Evolutionary conservation across 768 basidiomycete species (phyloP), one percentile per base, ranked within the genome.

Genomic region (Tulasnella calospora): DNA sequence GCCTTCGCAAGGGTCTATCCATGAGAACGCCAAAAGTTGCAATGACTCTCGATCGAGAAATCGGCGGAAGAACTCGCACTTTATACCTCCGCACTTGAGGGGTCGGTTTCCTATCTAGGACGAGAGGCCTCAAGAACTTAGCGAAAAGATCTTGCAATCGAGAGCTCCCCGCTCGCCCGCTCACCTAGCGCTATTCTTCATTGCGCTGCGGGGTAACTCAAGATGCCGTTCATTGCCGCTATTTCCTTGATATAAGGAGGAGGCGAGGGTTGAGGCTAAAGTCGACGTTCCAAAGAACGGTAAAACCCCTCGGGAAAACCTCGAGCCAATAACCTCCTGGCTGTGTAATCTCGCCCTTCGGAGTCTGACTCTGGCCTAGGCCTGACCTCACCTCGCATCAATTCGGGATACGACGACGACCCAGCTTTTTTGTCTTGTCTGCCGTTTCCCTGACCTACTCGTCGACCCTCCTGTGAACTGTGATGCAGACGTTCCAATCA

Each of bases 11-110:
- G 61, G 61, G 61, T 67, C 61, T 33, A 33, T 33, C 30, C 61
- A 33, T 67, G 61, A 30, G 61, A 67, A 57, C 13, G 13, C 12
- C 12, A 46, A 51, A 51, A 9, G 61, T 17, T 67, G n/a, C 61
- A 67, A 67, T 67, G 61, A 67, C 61, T 67, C 61, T 67, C 61
- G 61, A 67, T 67, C 61, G 61, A 67, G 61, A 67, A 67, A 67
- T 30, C 61, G 61, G 61, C 61, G 61, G 61, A 67, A 67, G 61
- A 67, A 67, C 27, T 67, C 61, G 27, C 3, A 30, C 61, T 67
- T 67, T 67, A 67, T 67, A 9, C 61, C 61, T 67, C 61, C 61
- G 61, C 61, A 67, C 33, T 67, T 67, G 61, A 67, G 61, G 61
- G 13, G 61, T 5, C 33, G 27, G 61, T 67, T 67, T 67, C 61